Conservation (phyloP, 768 basidiomycete genomes). For the Phlebiopsis gigantea region DNA sequence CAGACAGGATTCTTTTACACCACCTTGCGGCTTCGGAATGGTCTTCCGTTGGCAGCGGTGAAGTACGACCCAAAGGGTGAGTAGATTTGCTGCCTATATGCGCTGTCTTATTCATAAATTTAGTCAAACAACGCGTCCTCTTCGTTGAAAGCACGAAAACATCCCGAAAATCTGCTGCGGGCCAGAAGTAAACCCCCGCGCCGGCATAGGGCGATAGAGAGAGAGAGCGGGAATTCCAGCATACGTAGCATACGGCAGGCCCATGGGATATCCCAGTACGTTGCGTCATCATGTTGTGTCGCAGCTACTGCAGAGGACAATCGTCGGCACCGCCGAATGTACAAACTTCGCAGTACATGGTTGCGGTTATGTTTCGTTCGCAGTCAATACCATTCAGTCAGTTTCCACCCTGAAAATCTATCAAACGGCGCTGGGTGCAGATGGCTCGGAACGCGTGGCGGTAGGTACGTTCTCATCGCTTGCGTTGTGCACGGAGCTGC, state of each 20-base stretch:
- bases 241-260: background rate
- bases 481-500: background rate
- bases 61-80: constrained; percentile 87
- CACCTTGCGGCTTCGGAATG: constrained; percentile 65
- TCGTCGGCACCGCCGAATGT: background rate
- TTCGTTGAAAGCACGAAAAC: constrained; percentile 80
- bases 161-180: constrained; percentile 39
- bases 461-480: no score
- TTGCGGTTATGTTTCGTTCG: background rate
- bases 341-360: background rate
- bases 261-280: background rate
- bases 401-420: no score
- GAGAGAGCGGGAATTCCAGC: background rate
- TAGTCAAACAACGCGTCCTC: constrained; percentile 67
- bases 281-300: background rate
- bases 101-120: background rate
- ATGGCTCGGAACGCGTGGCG: no score
- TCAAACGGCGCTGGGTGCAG: no score
- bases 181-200: background rate
- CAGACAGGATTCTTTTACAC: constrained; percentile 93
- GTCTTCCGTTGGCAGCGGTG: constrained; percentile 80
- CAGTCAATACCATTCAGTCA: background rate
- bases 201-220: background rate
- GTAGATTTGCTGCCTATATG: constrained; percentile 17
- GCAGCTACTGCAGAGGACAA: background rate